Percentiles rank a stretch among this genome's conserved stretches.
Evolutionary conservation across 768 basidiomycete genomes (phyloP).

Genomic region (Auricularia auricula-judae): DNA sequence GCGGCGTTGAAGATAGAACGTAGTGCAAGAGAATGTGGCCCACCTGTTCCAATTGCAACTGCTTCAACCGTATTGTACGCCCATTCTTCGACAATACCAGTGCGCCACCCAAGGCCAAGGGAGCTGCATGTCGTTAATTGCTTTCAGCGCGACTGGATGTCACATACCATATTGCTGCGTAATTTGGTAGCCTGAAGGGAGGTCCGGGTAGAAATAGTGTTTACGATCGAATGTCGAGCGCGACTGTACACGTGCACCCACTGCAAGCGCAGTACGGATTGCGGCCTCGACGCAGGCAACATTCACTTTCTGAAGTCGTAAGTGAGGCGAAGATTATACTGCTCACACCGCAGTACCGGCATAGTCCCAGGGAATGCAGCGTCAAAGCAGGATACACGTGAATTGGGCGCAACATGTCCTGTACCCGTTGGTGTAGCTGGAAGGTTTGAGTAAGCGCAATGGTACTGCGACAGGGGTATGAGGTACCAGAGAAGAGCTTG

Average conservation of each 20-base stretch:
- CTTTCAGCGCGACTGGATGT: conserved; percentile 3
- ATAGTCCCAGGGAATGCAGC: conserved; percentile 90
- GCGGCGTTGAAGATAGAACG: conserved; percentile 2
- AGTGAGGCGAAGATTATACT: conserved; percentile 6
- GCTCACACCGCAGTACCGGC: conserved; percentile 44
- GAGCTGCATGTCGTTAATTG: conserved; percentile 36
- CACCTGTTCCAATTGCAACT: conserved; percentile 94
- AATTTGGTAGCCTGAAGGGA: conserved; percentile 93
- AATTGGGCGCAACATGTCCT: conserved; percentile 51
- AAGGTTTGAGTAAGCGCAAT: conserved; percentile 21
- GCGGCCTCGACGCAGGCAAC: conserved; percentile 67
- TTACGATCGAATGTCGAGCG: conserved; percentile 89
- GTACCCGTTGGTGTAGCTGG: conserved; percentile 22
- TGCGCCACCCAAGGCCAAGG: conserved; percentile 60
- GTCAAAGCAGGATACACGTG: conserved; percentile 64
- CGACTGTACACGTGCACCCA: conserved; percentile 50
- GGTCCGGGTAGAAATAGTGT: conserved; percentile 95
- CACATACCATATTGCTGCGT: conserved; percentile 82
- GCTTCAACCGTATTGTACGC: conserved; percentile 67
- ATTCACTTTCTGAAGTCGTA: conserved; percentile 40
- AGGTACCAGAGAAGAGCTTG: conserved; percentile 78
- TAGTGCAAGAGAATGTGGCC: conserved; percentile 8
- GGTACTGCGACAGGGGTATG: conserved; percentile 2
- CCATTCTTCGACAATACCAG: conserved; percentile 33
- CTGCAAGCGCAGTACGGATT: conserved; percentile 68